Base-by-base conservation (phyloP, 176 grass and related monocot species). In the Eleusine indica region DNA sequence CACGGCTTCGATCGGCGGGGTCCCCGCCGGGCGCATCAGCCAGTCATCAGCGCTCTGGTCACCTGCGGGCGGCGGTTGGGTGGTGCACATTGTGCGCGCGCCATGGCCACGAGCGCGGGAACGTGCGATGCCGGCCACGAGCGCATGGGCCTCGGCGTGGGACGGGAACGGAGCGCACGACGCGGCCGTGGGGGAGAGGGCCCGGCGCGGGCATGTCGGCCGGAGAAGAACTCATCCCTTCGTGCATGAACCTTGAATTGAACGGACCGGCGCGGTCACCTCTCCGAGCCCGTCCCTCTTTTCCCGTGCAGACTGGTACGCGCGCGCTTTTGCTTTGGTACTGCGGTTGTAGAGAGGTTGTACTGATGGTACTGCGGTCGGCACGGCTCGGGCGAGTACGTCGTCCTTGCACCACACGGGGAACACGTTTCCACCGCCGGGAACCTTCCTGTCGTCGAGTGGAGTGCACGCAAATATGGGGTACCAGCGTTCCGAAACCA, bases 321-420 rank as follows among this genome's bases (percentile, higher is more conserved):
- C 15, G 51, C 12, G 10, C 3, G 49, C 51, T 53, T 53, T 53
- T 53, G 51, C 51, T 53, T 53, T 58, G 56, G 56, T n/a, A 6
- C 18, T 14, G 11, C 6, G 53, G 21, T 5, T 57, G 17, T 17
- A 9, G 19, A 21, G 56, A 58, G 56, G 56, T 19, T 58, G 8
- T 58, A 22, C 1, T 58, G 56, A 19, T 19, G 56, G 56, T 21
- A 58, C 22, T 1, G 47, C 28, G 75, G 68, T 49, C 87, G 56
- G 49, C 80, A 73, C 66, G 70, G 80, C 44, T 1, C 44, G 47
- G 38, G 12, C 4, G 62, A 46, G 12, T 10, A 0, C 32, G 32
- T 35, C 32, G 71, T 81, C 78, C 63, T 58, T 48, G 14, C 40
- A 4, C 32, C 32, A 51, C 71, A 75, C 85, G 85, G 68, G 71